A percentile compares a stretch with the other conserved stretches of the same genome.
phyloP scores from a whole-genome alignment of 306 rosid genomes.

The Malus asiatica region DNA sequence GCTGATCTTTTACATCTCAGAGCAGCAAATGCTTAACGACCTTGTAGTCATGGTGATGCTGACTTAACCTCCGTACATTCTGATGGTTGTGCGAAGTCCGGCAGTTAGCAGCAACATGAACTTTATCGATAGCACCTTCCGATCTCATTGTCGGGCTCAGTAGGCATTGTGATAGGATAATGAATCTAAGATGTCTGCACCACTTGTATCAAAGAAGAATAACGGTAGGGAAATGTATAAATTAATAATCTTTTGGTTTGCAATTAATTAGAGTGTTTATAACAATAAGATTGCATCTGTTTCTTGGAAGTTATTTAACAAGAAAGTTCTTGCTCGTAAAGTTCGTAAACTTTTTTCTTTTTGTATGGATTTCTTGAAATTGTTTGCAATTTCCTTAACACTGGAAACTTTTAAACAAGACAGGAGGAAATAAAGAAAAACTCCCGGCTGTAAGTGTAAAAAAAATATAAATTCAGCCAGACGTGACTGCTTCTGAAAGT shows the following conservation, averaged over 20 bases:
- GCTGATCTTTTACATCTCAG: slow-evolving; percentile 2
- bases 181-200: neutral
- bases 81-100: slow-evolving; percentile 8
- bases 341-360: neutral
- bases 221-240: neutral
- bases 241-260: neutral
- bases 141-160: neutral
- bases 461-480: too few relatives aligned
- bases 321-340: neutral
- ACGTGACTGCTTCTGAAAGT: neutral
- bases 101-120: slow-evolving; percentile 18
- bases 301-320: neutral
- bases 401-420: neutral
- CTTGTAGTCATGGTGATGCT: slow-evolving; percentile 6
- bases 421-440: neutral
- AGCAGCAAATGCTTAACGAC: neutral
- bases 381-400: neutral
- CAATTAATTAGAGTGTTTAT: neutral
- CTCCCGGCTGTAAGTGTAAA: neutral
- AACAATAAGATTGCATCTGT: neutral
- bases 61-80: slow-evolving; percentile 21
- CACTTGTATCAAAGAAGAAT: neutral
- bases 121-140: slow-evolving; percentile 1
- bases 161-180: neutral
- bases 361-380: neutral